Percentiles rank a stretch among this genome's conserved stretches.
Evolutionary conservation across 1,139 yeast species (phyloP).

Genomic region (Pneumocystis oryctolagi): DNA sequence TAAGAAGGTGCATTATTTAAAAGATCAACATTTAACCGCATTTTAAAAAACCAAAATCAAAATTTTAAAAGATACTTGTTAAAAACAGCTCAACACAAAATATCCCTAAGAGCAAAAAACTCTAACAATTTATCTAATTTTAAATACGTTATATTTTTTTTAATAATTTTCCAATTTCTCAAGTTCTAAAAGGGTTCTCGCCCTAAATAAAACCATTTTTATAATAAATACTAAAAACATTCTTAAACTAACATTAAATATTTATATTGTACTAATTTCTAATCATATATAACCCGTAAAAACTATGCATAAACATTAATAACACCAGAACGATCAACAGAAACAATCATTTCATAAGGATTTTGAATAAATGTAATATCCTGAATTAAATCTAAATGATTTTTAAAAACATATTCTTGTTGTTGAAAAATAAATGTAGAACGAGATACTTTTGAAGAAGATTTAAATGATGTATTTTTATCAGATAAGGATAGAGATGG

Average conservation of each 20-base stretch:
- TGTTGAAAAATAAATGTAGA: constrained; percentile 26
- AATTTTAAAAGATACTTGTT: not conserved
- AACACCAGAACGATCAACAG: constrained; percentile 50
- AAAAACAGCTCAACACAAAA: not conserved
- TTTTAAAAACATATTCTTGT: constrained; percentile 27
- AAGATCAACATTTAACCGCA: constrained; percentile 41
- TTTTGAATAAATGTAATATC: constrained; percentile 33
- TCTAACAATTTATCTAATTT: not conserved
- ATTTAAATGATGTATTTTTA: constrained; percentile 15
- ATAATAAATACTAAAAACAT: no score
- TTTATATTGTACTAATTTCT: not conserved
- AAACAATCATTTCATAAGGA: constrained; percentile 48
- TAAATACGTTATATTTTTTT: not conserved
- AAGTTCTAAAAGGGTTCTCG: not conserved
- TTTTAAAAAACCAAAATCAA: constrained; percentile 15
- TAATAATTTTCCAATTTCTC: not conserved
- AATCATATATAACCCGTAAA: not conserved
- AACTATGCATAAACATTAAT: constrained; percentile 40
- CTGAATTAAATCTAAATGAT: constrained; percentile 38
- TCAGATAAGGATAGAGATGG: constrained; percentile 11
- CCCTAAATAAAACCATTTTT: not conserved
- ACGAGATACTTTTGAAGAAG: constrained; percentile 20
- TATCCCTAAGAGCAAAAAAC: not conserved
- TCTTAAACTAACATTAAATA: not conserved
- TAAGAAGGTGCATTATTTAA: constrained; percentile 38